Conservation (phyloP, 495 filamentous ascomycete species). For the Aeminium ludgeri region DNA sequence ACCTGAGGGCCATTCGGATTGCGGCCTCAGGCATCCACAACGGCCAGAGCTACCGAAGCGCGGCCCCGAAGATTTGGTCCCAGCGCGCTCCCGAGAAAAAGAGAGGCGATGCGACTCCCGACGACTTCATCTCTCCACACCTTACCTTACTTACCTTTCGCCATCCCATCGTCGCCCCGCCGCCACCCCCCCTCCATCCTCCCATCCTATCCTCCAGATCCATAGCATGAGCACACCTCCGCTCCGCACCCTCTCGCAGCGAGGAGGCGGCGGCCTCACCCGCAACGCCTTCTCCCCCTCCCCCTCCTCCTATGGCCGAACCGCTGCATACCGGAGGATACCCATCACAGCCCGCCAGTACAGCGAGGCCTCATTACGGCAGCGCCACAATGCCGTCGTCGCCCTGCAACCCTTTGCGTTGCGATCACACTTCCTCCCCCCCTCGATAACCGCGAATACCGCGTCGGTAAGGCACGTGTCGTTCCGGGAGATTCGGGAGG, state of each 20-base stretch:
- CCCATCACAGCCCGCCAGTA: slow-evolving; percentile 18
- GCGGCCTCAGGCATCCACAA: too few relatives aligned
- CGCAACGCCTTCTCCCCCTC: slow-evolving; percentile 10
- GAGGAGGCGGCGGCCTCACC: slow-evolving; percentile 16
- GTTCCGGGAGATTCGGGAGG: slow-evolving; percentile 14
- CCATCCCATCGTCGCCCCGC: neutral
- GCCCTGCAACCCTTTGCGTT: slow-evolving; percentile 10
- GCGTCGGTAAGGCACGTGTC: slow-evolving; percentile 7
- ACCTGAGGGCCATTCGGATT: too few relatives aligned
- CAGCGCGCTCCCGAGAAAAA: too few relatives aligned
- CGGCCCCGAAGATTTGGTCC: too few relatives aligned
- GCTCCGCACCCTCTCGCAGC: slow-evolving; percentile 14
- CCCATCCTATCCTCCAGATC: neutral
- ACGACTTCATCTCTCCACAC: neutral
- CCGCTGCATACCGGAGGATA: slow-evolving; percentile 44
- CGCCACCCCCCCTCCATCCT: neutral
- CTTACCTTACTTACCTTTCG: neutral
- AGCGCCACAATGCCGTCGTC: slow-evolving; percentile 5
- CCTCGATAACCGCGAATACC: slow-evolving; percentile 13
- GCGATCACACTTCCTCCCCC: slow-evolving; percentile 20
- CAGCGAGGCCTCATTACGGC: slow-evolving; percentile 10
- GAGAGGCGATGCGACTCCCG: too few relatives aligned
- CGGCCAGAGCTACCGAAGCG: too few relatives aligned
- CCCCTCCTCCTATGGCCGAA: slow-evolving; percentile 30
- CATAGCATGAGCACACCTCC: slow-evolving; percentile 22